Evolutionary conservation across 2,329 filamentous ascomycete genomes (phyloP).

Genomic region (Calonectria henricotiae): DNA sequence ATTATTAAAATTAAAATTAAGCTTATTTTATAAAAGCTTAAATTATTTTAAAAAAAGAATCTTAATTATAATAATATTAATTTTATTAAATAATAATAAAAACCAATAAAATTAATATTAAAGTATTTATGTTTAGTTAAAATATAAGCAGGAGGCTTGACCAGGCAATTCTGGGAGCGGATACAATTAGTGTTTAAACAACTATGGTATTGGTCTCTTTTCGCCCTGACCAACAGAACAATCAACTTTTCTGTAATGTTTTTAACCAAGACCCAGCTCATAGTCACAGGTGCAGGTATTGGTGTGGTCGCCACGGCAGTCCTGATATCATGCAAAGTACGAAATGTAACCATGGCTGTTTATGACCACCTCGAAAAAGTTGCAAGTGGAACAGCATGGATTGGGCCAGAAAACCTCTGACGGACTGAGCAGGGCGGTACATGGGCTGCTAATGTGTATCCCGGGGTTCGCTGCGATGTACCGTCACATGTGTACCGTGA

Average conservation of each 20-base stretch:
- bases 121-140: no score
- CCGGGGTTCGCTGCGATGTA: slow-evolving; percentile 11
- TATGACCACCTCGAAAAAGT: slow-evolving; percentile 1
- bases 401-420: not conserved
- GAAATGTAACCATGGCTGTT: slow-evolving; percentile 7
- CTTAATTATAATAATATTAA: no score
- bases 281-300: not conserved
- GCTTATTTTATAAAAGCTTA: no score
- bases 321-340: not conserved
- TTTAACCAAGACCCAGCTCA: not conserved
- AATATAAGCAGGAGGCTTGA: no score
- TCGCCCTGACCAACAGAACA: no score
- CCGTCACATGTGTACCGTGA: slow-evolving; percentile 13
- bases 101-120: no score
- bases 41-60: no score
- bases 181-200: no score
- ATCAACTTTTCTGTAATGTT: not conserved
- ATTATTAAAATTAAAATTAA: no score
- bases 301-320: not conserved
- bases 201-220: no score
- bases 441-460: slow-evolving; percentile 12
- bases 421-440: not conserved
- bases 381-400: not conserved
- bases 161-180: no score
- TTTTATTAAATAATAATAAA: no score